phyloP scores from a whole-genome alignment of 257 asterid genomes.

The Nicotiana paniculata region DNA sequence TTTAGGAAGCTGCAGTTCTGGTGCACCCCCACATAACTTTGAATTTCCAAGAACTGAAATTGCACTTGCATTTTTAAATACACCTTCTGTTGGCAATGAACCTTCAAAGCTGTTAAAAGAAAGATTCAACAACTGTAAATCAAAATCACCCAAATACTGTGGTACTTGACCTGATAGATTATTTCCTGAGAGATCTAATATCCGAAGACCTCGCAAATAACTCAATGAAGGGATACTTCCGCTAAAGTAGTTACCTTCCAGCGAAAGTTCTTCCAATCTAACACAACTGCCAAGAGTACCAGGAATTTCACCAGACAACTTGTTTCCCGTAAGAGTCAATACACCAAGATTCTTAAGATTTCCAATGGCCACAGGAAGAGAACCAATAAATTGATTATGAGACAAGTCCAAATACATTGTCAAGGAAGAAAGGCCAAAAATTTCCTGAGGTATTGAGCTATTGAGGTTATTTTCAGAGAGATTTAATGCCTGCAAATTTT shows the following conservation, averaged over 20 bases:
- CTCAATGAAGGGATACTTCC: constrained; percentile 17
- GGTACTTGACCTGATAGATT: constrained; percentile 23
- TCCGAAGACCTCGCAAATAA: constrained; percentile 10
- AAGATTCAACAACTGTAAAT: constrained; percentile 16
- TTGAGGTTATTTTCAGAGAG: constrained; percentile 15
- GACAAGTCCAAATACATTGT: constrained; percentile 12
- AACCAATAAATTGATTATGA: constrained; percentile 10
- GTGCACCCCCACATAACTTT: constrained; percentile 21
- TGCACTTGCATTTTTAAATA: constrained; percentile 17
- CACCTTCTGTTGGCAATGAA: constrained; percentile 11
- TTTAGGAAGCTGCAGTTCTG: constrained; percentile 16
- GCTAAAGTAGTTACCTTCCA: constrained; percentile 9
- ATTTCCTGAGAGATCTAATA: constrained; percentile 13
- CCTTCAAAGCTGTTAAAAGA: constrained; percentile 19
- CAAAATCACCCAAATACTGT: neutral
- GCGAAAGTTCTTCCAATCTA: neutral
- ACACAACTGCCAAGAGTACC: constrained; percentile 14
- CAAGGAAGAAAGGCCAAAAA: constrained; percentile 11
- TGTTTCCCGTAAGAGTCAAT: constrained; percentile 19
- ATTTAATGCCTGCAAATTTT: constrained; percentile 2
- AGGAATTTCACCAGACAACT: constrained; percentile 22
- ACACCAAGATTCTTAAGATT: constrained; percentile 8
- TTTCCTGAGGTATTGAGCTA: constrained; percentile 11
- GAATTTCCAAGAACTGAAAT: constrained; percentile 18
- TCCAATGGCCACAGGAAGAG: constrained; percentile 11